Percentiles rank a stretch among this genome's conserved stretches.
Conservation (phyloP, 2,329 filamentous ascomycete species). For the Acrocalymma vagum region DNA sequence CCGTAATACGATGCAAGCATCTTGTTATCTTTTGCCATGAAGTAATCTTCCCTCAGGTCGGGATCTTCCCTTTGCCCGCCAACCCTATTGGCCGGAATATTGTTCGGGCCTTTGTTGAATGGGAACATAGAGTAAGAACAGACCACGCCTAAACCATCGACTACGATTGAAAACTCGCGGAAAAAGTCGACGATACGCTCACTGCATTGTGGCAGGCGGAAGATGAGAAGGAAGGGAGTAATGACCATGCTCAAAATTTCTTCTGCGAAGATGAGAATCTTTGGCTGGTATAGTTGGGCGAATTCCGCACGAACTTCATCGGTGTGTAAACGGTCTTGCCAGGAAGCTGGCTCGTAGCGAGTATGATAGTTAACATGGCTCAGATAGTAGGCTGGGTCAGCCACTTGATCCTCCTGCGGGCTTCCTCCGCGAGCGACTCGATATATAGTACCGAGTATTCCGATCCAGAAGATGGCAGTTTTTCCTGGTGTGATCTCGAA, state of each 20-base stretch:
- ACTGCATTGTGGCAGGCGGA: slow-evolving; percentile 85
- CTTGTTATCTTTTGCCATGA: slow-evolving; percentile 93
- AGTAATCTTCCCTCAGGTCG: slow-evolving; percentile 85
- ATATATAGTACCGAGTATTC: slow-evolving; percentile 83
- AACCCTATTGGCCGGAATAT: slow-evolving; percentile 51
- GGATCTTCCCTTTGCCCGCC: slow-evolving; percentile 58
- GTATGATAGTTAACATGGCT: slow-evolving; percentile 91
- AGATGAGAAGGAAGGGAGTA: slow-evolving; percentile 87
- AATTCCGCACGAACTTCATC: slow-evolving; percentile 94
- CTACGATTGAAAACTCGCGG: slow-evolving; percentile 95
- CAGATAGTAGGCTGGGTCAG: slow-evolving; percentile 90
- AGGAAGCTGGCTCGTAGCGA: slow-evolving; percentile 88
- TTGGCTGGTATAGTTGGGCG: slow-evolving; percentile 87
- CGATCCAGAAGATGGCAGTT: slow-evolving; percentile 90
- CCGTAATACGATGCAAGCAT: slow-evolving; percentile 98
- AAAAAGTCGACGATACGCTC: slow-evolving; percentile 98
- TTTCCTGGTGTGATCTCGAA: slow-evolving; percentile 92
- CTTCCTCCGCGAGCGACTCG: slow-evolving; percentile 83
- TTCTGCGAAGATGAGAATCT: slow-evolving; percentile 89
- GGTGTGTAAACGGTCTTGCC: slow-evolving; percentile 89
- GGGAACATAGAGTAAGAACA: slow-evolving; percentile 98
- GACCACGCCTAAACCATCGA: slow-evolving; percentile 93
- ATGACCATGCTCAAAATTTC: slow-evolving; percentile 92
- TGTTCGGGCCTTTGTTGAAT: slow-evolving; percentile 82
- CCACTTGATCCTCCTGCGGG: slow-evolving; percentile 84